These are phyloP conservation scores for Tuber magnatum DNA, from an alignment of 495 filamentous ascomycete species.

Conservation along the genomic window DNA sequence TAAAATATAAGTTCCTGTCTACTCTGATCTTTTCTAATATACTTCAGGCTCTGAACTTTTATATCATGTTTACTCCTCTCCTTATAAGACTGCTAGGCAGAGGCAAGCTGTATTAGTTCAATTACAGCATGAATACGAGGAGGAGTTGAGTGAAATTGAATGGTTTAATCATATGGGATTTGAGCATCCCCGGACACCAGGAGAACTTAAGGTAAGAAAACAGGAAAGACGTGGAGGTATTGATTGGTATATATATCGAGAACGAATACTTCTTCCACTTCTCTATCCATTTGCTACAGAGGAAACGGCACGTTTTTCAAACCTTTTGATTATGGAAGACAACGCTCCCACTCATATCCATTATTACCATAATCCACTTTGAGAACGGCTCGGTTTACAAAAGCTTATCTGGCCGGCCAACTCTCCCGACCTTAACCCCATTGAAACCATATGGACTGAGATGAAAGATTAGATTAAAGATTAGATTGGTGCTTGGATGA, in stretches of 20 bases:
- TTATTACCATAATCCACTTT: neutral
- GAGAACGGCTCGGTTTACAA: neutral
- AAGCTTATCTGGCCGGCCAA: constrained; percentile 5
- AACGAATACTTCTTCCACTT: constrained; percentile 3
- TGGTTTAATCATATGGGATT: neutral
- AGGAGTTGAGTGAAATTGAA: neutral
- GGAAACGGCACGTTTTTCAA: neutral
- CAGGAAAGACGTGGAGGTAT: neutral
- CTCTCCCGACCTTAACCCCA: constrained; percentile 10
- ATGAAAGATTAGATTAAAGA: constrained; percentile 14
- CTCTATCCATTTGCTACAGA: neutral
- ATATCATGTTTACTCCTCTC: constrained; percentile 3
- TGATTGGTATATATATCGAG: constrained; percentile 15
- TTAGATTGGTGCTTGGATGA: too few species aligned
- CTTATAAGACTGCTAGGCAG: neutral
- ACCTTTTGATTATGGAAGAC: constrained; percentile 11
- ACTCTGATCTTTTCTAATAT: too few species aligned
- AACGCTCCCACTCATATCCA: neutral
- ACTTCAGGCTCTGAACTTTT: neutral
- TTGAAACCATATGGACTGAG: constrained; percentile 1
- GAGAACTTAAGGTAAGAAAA: neutral
- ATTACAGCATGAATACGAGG: constrained; percentile 6
- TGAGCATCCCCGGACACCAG: neutral
- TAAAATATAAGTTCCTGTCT: too few species aligned
- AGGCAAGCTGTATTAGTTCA: neutral